Percentiles rank a stretch among this genome's conserved stretches.
Evolutionary conservation across 2,329 filamentous ascomycete genomes (phyloP).

Genomic region (Periconia digitata): DNA sequence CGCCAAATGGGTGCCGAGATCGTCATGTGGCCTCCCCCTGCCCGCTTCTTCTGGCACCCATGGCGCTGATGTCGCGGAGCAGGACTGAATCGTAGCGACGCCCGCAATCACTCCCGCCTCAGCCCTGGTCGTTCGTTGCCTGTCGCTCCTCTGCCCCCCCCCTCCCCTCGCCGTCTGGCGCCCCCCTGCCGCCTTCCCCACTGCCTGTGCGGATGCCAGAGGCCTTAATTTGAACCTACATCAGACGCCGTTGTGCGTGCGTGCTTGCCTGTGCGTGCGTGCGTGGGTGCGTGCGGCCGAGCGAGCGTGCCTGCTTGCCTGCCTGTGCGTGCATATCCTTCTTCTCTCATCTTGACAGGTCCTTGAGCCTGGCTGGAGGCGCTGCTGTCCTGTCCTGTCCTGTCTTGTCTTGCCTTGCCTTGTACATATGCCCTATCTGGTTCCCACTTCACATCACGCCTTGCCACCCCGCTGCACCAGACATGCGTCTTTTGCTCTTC

Average conservation of each 20-base stretch:
- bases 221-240: constrained; percentile 45
- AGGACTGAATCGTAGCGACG: constrained; percentile 32
- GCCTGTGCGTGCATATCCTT: constrained; percentile 19
- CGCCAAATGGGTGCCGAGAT: constrained; percentile 18
- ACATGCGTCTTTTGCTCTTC: constrained; percentile 35
- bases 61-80: constrained; percentile 8
- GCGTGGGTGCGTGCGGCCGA: too few species aligned
- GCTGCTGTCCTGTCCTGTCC: not conserved
- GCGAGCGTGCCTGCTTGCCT: too few species aligned
- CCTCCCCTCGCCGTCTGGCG: not conserved
- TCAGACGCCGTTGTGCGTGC: constrained; percentile 22
- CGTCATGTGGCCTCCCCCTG: constrained; percentile 29
- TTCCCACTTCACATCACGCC: constrained; percentile 6
- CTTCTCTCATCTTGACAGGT: constrained; percentile 13
- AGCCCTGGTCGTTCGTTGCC: constrained; percentile 30
- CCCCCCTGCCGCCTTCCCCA: constrained; percentile 11
- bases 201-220: constrained; percentile 26
- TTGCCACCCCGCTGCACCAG: constrained; percentile 18
- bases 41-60: constrained; percentile 1
- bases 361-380: not conserved
- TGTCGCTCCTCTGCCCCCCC: not conserved
- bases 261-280: too few species aligned
- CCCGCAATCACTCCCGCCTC: constrained; percentile 36
- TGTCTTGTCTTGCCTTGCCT: constrained; percentile 9
- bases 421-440: constrained; percentile 19